Evolutionary conservation across 306 rosid species (phyloP).

Genomic region (Mimosa bimucronata): DNA sequence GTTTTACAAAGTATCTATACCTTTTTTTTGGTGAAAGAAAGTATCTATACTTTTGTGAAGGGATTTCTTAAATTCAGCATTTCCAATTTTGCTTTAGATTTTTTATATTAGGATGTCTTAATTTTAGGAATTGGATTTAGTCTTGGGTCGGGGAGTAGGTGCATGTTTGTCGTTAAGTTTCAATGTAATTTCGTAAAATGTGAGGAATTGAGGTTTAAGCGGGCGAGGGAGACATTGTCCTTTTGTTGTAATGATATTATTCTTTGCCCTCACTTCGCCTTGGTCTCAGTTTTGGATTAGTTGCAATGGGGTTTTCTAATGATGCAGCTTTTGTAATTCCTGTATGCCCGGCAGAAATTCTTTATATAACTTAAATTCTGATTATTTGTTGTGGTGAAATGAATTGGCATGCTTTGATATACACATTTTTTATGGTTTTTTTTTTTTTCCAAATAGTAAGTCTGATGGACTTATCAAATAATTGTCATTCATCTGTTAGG

Average conservation of each 20-base stretch:
- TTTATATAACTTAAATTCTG: not conserved
- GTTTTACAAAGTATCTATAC: not conserved
- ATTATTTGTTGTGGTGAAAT: constrained; percentile 2
- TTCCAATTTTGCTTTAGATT: constrained; percentile 21
- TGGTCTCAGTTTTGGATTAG: not conserved
- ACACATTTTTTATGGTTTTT: not conserved
- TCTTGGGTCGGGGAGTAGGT: not conserved
- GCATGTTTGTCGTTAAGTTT: not conserved
- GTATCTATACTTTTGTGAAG: not conserved
- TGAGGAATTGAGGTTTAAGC: not conserved
- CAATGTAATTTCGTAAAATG: not conserved
- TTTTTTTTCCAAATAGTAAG: not conserved
- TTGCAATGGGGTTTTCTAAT: not conserved
- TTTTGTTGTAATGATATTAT: not conserved
- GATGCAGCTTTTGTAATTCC: not conserved
- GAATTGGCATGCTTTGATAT: constrained; percentile 19
- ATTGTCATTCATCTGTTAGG: constrained; percentile 24
- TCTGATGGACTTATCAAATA: not conserved
- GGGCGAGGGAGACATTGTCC: not conserved
- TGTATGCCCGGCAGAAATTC: not conserved
- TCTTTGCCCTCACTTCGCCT: not conserved
- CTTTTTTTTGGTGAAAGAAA: not conserved
- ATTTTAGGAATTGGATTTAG: constrained; percentile 28
- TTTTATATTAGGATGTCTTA: not conserved
- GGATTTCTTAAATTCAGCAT: constrained; percentile 6